A percentile compares a stretch with the other conserved stretches of the same genome.
phyloP scores from a whole-genome alignment of 208 protist species.

The Leishmania turanica region DNA sequence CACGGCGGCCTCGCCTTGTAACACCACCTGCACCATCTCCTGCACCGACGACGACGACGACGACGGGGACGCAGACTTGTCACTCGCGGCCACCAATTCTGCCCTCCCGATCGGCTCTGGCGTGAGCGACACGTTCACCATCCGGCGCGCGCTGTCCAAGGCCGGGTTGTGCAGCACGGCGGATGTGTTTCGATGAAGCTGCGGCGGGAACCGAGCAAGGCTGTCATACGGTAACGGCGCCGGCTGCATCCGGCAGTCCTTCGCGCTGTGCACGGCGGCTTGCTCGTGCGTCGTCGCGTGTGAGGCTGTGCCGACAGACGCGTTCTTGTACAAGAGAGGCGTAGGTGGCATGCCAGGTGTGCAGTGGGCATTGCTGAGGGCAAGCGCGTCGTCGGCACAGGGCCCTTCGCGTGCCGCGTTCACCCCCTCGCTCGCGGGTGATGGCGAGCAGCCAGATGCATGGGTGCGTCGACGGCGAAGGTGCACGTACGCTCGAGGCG shows the following conservation, averaged over 20 bases:
- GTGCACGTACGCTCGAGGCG: conserved; percentile 21
- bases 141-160: conserved; percentile 8
- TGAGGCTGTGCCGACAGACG: background rate
- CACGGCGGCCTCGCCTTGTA: conserved; percentile 16
- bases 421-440: background rate
- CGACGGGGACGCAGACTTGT: background rate
- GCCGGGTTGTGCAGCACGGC: conserved; percentile 4
- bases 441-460: no score
- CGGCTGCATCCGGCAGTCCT: conserved; percentile 29
- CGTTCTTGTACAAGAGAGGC: conserved; percentile 5
- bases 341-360: conserved; percentile 4
- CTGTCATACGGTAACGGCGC: conserved; percentile 41
- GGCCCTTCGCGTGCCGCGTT: background rate
- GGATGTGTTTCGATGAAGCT: conserved; percentile 3
- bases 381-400: background rate
- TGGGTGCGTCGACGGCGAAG: background rate
- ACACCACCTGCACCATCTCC: conserved; percentile 30
- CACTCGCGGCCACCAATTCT: background rate
- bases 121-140: conserved; percentile 19
- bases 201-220: background rate
- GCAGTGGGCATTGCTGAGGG: conserved; percentile 15
- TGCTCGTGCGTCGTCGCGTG: background rate
- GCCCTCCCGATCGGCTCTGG: background rate
- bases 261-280: background rate
- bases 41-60: background rate